Evolutionary conservation across 2,329 filamentous ascomycete species (phyloP).

Genomic region (Colletotrichum euphorbiae): DNA sequence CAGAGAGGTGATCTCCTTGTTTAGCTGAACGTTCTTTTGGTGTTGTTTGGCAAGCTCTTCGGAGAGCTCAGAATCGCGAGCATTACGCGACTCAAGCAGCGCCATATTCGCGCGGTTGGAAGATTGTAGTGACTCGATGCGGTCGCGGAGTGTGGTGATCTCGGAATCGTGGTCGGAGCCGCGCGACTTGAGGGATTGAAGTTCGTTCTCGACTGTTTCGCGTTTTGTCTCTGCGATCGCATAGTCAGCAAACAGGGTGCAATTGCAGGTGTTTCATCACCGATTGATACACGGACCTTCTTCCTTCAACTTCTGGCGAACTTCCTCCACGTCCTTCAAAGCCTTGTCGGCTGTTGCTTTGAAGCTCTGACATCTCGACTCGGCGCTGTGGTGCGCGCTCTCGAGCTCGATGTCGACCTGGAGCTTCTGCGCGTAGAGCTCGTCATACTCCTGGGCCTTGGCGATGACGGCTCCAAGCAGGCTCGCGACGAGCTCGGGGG

Average conservation of each 20-base stretch:
- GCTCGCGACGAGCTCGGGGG: constrained; percentile 79
- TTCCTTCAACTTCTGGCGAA: constrained; percentile 82
- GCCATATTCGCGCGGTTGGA: constrained; percentile 92
- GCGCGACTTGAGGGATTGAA: constrained; percentile 81
- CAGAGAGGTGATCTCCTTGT: constrained; percentile 82
- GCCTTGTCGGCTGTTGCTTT: constrained; percentile 86
- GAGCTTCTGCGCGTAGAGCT: constrained; percentile 87
- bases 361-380: constrained; percentile 83
- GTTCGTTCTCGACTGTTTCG: constrained; percentile 81
- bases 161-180: constrained; percentile 80
- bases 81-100: constrained; percentile 89
- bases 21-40: constrained; percentile 85
- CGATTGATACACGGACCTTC: constrained; percentile 70
- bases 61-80: constrained; percentile 85
- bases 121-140: constrained; percentile 87
- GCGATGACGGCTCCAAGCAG: constrained; percentile 79
- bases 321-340: constrained; percentile 83
- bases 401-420: constrained; percentile 93
- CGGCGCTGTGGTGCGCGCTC: constrained; percentile 84
- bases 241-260: neutral
- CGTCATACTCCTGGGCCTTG: constrained; percentile 86
- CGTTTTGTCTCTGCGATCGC: constrained; percentile 75
- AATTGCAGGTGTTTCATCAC: neutral
- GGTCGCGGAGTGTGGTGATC: constrained; percentile 80
- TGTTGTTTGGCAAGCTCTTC: constrained; percentile 91